Evolutionary conservation across 495 filamentous ascomycete species (phyloP).

Genomic region (Zalerion maritima): DNA sequence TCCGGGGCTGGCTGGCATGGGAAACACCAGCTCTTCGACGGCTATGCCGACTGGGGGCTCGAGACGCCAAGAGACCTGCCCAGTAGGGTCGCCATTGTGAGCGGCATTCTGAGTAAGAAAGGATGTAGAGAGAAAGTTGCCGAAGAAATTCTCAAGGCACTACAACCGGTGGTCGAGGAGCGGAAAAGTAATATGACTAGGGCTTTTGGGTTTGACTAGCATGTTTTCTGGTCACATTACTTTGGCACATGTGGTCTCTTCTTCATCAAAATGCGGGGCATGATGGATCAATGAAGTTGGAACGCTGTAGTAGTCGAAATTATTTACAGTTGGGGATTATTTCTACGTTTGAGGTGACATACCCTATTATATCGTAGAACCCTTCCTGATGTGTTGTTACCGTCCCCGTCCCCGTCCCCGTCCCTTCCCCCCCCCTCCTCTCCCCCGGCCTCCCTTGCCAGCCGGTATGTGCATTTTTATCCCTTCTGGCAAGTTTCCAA

Average conservation of each 20-base stretch:
- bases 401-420: slow-evolving; percentile 2
- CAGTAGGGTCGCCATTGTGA: slow-evolving; percentile 9
- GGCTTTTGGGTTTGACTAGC: slow-evolving; percentile 2
- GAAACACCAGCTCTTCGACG: slow-evolving; percentile 4
- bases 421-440: slow-evolving; percentile 3
- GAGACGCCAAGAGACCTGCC: too few relatives aligned
- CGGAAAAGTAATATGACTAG: slow-evolving; percentile 3
- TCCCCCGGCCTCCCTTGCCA: slow-evolving; percentile 24
- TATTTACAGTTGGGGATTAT: not conserved
- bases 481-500: slow-evolving; percentile 38
- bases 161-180: slow-evolving; percentile 7
- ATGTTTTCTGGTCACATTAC: not conserved
- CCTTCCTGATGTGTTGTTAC: too few relatives aligned
- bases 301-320: not conserved
- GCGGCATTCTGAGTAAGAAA: slow-evolving; percentile 12
- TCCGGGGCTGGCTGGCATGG: not conserved
- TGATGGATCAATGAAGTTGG: not conserved
- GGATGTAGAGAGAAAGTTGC: slow-evolving; percentile 17
- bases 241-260: not conserved
- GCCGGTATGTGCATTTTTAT: slow-evolving; percentile 26
- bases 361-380: slow-evolving; percentile 1
- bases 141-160: slow-evolving; percentile 13
- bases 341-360: not conserved
- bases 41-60: slow-evolving; percentile 5
- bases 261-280: not conserved